Evolutionary conservation across 192 early-diverging fungal genomes (phyloP), one percentile per base, ranked within the genome.

Genomic region (Coemansia sp.): DNA sequence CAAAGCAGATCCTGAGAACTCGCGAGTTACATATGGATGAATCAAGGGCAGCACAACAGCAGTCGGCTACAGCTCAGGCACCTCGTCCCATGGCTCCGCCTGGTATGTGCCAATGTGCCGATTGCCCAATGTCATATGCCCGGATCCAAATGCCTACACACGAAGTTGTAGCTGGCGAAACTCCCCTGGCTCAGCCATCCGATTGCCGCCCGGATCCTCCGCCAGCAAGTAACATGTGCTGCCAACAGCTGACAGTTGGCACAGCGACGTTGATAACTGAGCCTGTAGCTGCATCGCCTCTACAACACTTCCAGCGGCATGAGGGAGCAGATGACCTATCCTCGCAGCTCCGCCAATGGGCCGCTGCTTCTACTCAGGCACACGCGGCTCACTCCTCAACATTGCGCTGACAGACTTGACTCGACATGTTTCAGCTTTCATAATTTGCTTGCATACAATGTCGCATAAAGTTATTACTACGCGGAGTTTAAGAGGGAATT

Each of bases 181-280:
- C 2, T 14, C 5, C 51, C 31, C 5, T n/a, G 26, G 28, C 14
- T 8, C 51, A 55, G 24, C 5, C 24, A 8, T 23, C 5, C 0
- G 3, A 61, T 10, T 40, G 42, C 40, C 65, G 45, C 28, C 38
- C 33, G 14, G 36, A 42, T 2, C 38, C 33, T 26, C 43, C 34
- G 24, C 36, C 61, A 26, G 20, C 28, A 4, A 26, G 34, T 9
- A 60, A 13, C 38, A 13, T 21, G 18, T 69, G 60, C 33, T 69
- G 60, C 28, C 60, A 48, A 16, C 42, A 45, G 20, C 64, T 55
- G 6, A 62, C 63, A 1, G 59, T 78, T 6, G 76, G 76, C 26
- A 73, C 71, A 2, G 76, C 76, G 21, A 78, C 70, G 3, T 38
- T 78, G 37, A 43, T 40, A 16, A 78, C 76, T 21, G 76, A 78